Conservation (phyloP, 2,329 filamentous ascomycete species). For the Arthrobotrys conoides region DNA sequence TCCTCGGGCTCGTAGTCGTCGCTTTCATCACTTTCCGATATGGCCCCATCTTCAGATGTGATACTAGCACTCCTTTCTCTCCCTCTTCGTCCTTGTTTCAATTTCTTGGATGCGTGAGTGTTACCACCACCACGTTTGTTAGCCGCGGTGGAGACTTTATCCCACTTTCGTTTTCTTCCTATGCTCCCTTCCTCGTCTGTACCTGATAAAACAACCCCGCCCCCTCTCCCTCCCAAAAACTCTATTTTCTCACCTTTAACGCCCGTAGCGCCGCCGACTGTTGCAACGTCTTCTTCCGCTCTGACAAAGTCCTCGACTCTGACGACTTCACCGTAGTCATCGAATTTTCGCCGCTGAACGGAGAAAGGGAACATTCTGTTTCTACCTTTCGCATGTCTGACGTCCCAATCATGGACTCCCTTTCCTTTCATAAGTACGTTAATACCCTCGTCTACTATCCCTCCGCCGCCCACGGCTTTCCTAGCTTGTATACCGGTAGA, state of each 20-base stretch:
- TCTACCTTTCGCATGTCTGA: constrained; percentile 89
- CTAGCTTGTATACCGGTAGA: constrained; percentile 78
- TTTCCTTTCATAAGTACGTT: constrained; percentile 91
- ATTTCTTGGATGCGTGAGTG: constrained; percentile 50
- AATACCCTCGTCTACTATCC: constrained; percentile 84
- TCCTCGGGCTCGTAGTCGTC: constrained; percentile 62
- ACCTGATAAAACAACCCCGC: constrained; percentile 45
- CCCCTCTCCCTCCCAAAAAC: constrained; percentile 67
- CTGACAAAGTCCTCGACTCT: constrained; percentile 92
- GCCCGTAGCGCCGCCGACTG: constrained; percentile 73
- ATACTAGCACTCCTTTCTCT: constrained; percentile 36
- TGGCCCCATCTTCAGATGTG: constrained; percentile 23
- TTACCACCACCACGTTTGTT: constrained; percentile 31
- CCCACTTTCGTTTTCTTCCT: constrained; percentile 95
- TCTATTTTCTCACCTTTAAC: constrained; percentile 61
- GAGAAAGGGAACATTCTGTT: constrained; percentile 93
- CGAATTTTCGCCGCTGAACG: constrained; percentile 81
- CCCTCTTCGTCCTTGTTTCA: constrained; percentile 64
- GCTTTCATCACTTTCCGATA: constrained; percentile 47
- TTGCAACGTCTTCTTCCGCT: constrained; percentile 83
- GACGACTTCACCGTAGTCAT: constrained; percentile 95
- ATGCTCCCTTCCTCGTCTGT: constrained; percentile 67
- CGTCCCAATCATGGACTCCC: constrained; percentile 92
- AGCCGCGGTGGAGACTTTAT: constrained; percentile 72
- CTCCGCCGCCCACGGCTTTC: constrained; percentile 70